phyloP scores from a whole-genome alignment of 75 land plant genomes.

The Selaginella moellendorffii region DNA sequence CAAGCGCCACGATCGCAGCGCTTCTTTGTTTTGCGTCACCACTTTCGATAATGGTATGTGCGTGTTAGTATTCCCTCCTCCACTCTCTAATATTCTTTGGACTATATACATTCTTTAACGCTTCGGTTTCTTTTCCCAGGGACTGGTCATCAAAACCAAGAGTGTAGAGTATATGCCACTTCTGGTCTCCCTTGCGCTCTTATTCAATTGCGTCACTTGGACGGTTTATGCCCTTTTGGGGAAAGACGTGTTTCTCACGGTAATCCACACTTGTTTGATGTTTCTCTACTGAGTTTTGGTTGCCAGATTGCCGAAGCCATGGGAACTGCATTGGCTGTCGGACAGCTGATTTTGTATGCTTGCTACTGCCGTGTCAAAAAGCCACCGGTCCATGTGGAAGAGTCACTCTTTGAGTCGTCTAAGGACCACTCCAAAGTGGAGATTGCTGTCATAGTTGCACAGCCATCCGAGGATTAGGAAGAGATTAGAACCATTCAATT shows the following conservation, averaged over 20 bases:
- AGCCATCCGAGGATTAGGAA: too few relatives aligned
- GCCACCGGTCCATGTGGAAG: background rate
- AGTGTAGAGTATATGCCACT: slow-evolving; percentile 8
- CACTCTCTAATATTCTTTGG: background rate
- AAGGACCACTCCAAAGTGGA: too few relatives aligned
- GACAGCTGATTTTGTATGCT: background rate
- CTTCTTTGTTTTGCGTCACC: background rate
- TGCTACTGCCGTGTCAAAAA: background rate
- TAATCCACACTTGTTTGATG: background rate
- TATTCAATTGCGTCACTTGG: background rate
- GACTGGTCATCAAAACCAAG: slow-evolving; percentile 5
- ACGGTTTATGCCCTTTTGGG: background rate
- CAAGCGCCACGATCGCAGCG: background rate
- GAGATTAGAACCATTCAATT: too few relatives aligned
- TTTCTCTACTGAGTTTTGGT: background rate
- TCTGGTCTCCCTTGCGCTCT: background rate
- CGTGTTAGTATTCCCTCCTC: slow-evolving; percentile 1
- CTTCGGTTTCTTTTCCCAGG: background rate
- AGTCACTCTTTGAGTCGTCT: background rate
- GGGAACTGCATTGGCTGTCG: background rate
- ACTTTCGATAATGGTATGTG: background rate
- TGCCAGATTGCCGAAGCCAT: background rate
- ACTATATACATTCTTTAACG: background rate
- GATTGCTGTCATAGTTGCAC: too few relatives aligned
- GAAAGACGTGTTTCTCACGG: background rate